Conservation (phyloP, 345 rosid genomes). For the Eucalyptus regnans region DNA sequence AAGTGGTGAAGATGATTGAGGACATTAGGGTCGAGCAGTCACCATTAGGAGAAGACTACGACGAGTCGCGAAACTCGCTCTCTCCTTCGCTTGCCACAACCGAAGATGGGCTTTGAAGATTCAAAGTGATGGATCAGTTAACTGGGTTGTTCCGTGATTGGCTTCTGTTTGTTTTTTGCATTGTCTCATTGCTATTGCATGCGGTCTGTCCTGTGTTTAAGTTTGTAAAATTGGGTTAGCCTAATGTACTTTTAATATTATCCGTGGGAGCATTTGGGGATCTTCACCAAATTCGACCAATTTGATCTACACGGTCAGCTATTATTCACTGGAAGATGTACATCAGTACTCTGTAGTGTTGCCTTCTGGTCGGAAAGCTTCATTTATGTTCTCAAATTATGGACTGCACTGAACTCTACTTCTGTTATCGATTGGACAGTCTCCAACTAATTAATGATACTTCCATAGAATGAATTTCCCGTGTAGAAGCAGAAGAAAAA, state of each 20-base stretch:
- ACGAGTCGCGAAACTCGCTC: slow-evolving; percentile 78
- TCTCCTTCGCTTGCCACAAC: slow-evolving; percentile 89
- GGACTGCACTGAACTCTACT: background rate
- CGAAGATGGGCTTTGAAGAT: slow-evolving; percentile 51
- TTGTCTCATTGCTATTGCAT: slow-evolving; percentile 8
- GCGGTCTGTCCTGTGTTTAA: background rate
- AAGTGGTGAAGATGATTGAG: slow-evolving; percentile 85
- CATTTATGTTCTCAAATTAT: background rate
- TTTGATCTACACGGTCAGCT: background rate
- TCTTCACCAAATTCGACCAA: background rate
- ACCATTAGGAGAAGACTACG: slow-evolving; percentile 82
- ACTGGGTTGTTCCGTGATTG: background rate
- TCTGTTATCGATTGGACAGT: background rate
- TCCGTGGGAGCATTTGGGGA: background rate
- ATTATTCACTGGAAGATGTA: background rate
- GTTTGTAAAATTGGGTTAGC: background rate
- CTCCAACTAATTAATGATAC: background rate
- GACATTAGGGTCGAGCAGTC: slow-evolving; percentile 94
- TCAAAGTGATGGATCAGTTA: slow-evolving; percentile 1
- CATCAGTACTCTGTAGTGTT: background rate
- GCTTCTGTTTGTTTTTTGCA: background rate
- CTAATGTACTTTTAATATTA: background rate
- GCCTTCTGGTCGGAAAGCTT: background rate
- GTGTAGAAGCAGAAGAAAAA: background rate
- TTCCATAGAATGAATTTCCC: background rate